A percentile compares a stretch with the other conserved stretches of the same genome.
Conservation (phyloP, 2,329 filamentous ascomycete genomes). For the Knufia petricola region DNA sequence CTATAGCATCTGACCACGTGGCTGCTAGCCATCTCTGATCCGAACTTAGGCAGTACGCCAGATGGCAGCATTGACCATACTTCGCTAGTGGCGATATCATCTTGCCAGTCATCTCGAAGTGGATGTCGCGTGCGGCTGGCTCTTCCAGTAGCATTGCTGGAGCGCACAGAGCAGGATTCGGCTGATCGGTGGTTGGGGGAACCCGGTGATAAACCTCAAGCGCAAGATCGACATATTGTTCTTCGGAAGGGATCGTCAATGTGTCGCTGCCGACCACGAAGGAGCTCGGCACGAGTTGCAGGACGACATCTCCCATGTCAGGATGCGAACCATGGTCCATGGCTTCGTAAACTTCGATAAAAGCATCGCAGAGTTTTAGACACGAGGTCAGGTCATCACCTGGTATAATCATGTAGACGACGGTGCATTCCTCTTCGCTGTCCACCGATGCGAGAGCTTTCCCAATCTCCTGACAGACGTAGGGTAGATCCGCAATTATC, state of each 20-base stretch:
- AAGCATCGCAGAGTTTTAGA: slow-evolving; percentile 46
- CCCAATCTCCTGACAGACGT: slow-evolving; percentile 29
- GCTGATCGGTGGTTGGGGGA: slow-evolving; percentile 32
- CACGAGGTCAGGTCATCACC: slow-evolving; percentile 33
- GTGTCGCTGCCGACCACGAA: slow-evolving; percentile 44
- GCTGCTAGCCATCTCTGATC: slow-evolving; percentile 50
- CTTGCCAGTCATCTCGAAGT: slow-evolving; percentile 46
- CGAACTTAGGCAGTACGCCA: slow-evolving; percentile 48
- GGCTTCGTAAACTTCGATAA: slow-evolving; percentile 47
- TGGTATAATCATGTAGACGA: slow-evolving; percentile 51
- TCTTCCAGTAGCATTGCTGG: slow-evolving; percentile 47
- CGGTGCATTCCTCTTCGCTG: slow-evolving; percentile 34
- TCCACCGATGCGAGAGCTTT: slow-evolving; percentile 28
- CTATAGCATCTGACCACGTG: slow-evolving; percentile 50
- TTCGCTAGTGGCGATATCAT: slow-evolving; percentile 44
- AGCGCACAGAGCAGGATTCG: slow-evolving; percentile 34
- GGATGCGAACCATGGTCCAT: slow-evolving; percentile 29
- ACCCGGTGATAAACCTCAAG: slow-evolving; percentile 51
- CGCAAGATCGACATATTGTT: slow-evolving; percentile 42
- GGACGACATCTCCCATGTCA: slow-evolving; percentile 39
- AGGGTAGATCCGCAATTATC: slow-evolving; percentile 21
- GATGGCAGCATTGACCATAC: slow-evolving; percentile 48
- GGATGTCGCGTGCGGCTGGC: slow-evolving; percentile 42
- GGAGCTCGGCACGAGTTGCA: slow-evolving; percentile 49
- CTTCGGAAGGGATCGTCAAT: slow-evolving; percentile 42